Evolutionary conservation across 106 monocot species (phyloP).

Genomic region (Dioscorea alata): DNA sequence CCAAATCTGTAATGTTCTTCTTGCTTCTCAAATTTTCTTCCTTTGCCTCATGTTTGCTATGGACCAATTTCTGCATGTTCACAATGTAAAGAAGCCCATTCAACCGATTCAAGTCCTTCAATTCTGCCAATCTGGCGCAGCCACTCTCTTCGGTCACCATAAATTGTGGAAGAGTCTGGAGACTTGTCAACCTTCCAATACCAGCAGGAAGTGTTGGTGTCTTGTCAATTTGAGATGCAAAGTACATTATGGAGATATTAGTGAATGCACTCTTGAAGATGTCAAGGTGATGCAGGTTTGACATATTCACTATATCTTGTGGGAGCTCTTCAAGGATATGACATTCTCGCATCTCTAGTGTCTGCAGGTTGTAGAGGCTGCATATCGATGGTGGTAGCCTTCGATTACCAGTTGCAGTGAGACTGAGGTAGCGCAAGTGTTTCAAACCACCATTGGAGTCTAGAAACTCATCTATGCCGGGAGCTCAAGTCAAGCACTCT

Average conservation of each 20-base stretch:
- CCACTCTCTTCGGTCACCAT: not conserved
- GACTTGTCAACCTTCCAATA: not conserved
- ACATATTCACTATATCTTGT: not conserved
- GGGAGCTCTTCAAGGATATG: not conserved
- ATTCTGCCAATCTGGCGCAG: not conserved
- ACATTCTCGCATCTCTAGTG: conserved; percentile 5
- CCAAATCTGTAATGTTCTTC: not conserved
- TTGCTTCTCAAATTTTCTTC: not conserved
- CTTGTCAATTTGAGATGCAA: not conserved
- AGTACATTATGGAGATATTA: too few species aligned
- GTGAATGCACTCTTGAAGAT: not conserved
- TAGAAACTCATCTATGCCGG: conserved; percentile 10
- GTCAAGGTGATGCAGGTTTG: conserved; percentile 6
- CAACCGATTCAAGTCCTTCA: not conserved
- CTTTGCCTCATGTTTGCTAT: not conserved
- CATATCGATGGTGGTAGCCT: conserved; percentile 12
- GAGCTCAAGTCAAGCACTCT: conserved; percentile 6
- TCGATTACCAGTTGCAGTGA: not conserved
- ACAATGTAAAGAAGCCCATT: not conserved
- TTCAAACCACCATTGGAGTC: conserved; percentile 16
- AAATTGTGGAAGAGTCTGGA: not conserved
- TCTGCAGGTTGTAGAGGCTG: conserved; percentile 19
- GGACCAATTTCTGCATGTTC: not conserved
- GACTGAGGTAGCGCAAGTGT: conserved; percentile 16
- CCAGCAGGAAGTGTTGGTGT: not conserved